A percentile compares a stretch with the other conserved stretches of the same genome.
Conservation (phyloP, 306 rosid genomes). For the Lathyrus tuberosus region DNA sequence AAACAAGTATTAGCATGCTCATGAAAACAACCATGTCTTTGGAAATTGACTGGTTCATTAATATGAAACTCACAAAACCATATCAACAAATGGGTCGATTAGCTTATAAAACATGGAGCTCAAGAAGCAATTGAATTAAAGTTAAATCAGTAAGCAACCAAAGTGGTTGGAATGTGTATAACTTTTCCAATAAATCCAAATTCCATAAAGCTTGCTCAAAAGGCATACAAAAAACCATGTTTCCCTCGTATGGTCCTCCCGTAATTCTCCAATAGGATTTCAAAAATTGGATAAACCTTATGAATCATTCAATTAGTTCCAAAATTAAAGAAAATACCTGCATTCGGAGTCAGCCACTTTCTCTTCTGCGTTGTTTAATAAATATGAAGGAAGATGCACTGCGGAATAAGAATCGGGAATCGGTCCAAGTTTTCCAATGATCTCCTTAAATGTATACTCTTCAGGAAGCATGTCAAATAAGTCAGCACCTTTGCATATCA, state of each 20-base stretch:
- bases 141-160: constrained; percentile 8
- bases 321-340: constrained; percentile 32
- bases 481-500: constrained; percentile 76
- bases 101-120: background rate
- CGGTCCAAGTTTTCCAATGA: constrained; percentile 87
- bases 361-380: constrained; percentile 78
- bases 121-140: constrained; percentile 29
- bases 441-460: constrained; percentile 84
- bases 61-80: background rate
- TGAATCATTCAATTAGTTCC: constrained; percentile 43
- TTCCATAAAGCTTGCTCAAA: constrained; percentile 46
- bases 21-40: background rate
- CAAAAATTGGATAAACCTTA: no score
- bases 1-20: background rate
- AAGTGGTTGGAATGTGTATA: constrained; percentile 43
- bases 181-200: constrained; percentile 45
- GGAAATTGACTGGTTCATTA: background rate
- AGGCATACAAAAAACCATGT: constrained; percentile 13
- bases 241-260: constrained; percentile 35
- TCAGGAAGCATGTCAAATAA: constrained; percentile 94
- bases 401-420: constrained; percentile 89
- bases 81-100: background rate
- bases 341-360: constrained; percentile 66
- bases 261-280: constrained; percentile 33
- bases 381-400: constrained; percentile 80